phyloP scores from a whole-genome alignment of 139 green algal genomes.

The Parachlorella kessleri region DNA sequence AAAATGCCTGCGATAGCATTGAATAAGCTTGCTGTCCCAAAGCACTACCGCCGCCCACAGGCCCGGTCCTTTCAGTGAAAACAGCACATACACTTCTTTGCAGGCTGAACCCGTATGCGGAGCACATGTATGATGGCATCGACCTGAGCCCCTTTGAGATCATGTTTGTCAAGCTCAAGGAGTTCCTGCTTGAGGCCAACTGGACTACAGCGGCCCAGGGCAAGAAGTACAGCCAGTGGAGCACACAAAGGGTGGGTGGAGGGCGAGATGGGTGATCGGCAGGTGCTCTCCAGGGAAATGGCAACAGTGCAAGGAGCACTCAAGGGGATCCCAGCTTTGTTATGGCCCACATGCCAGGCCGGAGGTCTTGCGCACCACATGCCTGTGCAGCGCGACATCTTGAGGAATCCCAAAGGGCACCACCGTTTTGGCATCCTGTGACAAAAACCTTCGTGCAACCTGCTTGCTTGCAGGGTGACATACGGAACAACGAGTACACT shows the following conservation, averaged over 20 bases:
- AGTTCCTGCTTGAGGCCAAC: slow-evolving; percentile 45
- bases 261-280: too few relatives aligned
- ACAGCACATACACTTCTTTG: too few relatives aligned
- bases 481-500: slow-evolving; percentile 44
- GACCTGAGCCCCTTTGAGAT: slow-evolving; percentile 36
- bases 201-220: slow-evolving; percentile 28
- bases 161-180: slow-evolving; percentile 64
- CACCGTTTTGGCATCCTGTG: too few relatives aligned
- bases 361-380: too few relatives aligned
- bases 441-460: not conserved
- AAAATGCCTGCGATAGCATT: too few relatives aligned
- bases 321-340: not conserved
- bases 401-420: too few relatives aligned
- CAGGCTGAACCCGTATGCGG: slow-evolving; percentile 25
- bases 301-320: too few relatives aligned
- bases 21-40: too few relatives aligned
- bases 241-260: not conserved
- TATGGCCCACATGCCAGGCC: too few relatives aligned
- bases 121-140: slow-evolving; percentile 35
- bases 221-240: slow-evolving; percentile 42
- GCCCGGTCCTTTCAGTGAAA: too few relatives aligned
- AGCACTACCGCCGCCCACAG: too few relatives aligned
- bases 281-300: not conserved
- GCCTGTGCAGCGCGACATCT: too few relatives aligned
- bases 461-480: slow-evolving; percentile 2